Base-by-base conservation (phyloP, 2,329 filamentous ascomycete genomes). In the Arthrobotrys sphaeroides region DNA sequence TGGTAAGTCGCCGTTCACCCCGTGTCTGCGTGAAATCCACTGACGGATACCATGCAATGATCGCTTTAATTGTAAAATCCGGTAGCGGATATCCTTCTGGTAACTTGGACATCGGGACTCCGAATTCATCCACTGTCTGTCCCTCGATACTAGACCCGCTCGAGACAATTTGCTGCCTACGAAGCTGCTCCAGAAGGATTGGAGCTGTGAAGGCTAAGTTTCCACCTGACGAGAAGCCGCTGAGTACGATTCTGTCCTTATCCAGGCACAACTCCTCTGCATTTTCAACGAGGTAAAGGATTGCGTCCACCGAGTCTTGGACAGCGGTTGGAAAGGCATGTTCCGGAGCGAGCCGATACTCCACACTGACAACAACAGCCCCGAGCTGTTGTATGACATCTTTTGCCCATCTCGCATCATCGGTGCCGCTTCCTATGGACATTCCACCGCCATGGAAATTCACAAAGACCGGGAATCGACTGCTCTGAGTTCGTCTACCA, bases 401-500 rank as follows among this genome's bases (percentile, higher is more conserved):
- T 1, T 85, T 84, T 4, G 86, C 87, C 84, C 88, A 90, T 42
- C 88, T 84, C 9, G 88, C 86, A 79, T 90, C 89, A 79, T 90
- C 87, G 3, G 87, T 89, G 3, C 86, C 88, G 53, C 85, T 85
- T 7, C 89, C 89, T 33, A 90, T 82, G 4, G 88, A 87, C 82
- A 90, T 90, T 5, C 89, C 89, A 18, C 89, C 89, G 22, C 89
- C 89, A 79, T 91, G 89, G 79, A 89, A 89, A 80, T 90, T 89
- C 77, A 91, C 84, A 18, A 91, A 84, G 12, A 87, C 86, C 0
- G 88, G 85, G 73, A 84, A 85, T 24, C 64, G 64, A 22, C 28
- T 69, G 5, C 26, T 43, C 10, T 49, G 38, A 0, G 47, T 69
- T 22, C 64, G 64, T 40, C 31, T 38, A 9, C 31, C 36, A 13